phyloP scores from a whole-genome alignment of 23 red algal genomes.

The Gracilariopsis chorda region DNA sequence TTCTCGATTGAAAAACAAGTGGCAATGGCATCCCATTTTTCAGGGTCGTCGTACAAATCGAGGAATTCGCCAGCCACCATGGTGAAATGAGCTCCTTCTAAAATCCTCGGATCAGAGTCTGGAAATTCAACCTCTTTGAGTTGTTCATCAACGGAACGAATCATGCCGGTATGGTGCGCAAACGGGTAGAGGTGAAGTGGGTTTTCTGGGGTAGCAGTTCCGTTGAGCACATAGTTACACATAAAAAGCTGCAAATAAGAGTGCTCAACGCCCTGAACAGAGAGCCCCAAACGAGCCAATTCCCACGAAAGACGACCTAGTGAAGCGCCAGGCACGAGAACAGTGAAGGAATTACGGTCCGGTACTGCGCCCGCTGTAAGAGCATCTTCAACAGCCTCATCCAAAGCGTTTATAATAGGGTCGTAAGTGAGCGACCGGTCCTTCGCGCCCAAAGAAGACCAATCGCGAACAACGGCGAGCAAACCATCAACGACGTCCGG shows the following conservation, averaged over 20 bases:
- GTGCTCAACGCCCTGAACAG: conserved; percentile 74
- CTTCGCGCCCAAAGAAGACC: conserved; percentile 42
- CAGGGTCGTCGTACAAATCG: conserved; percentile 62
- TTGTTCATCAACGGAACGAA: conserved; percentile 55
- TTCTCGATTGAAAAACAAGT: conserved; percentile 83
- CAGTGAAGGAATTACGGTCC: conserved; percentile 38
- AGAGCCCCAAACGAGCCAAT: conserved; percentile 61
- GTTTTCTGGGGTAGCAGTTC: conserved; percentile 28
- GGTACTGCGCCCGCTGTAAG: conserved; percentile 4
- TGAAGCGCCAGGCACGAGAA: conserved; percentile 69
- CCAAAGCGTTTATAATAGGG: conserved; percentile 43
- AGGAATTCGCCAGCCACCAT: conserved; percentile 87
- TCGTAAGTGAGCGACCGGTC: conserved; percentile 55
- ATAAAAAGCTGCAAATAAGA: conserved; percentile 65
- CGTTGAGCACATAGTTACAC: conserved; percentile 77
- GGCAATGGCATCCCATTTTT: conserved; percentile 69
- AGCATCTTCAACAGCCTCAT: conserved; percentile 52
- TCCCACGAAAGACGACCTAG: conserved; percentile 82
- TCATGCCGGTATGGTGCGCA: conserved; percentile 67
- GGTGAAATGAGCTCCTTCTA: conserved; percentile 62
- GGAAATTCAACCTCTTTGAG: conserved; percentile 64
- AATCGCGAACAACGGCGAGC: conserved; percentile 67
- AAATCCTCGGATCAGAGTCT: conserved; percentile 62
- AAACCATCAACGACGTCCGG: conserved; percentile 63
- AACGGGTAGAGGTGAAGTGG: conserved; percentile 74